phyloP scores from a whole-genome alignment of 2,329 filamentous ascomycete genomes.

The Lachnellula occidentalis region DNA sequence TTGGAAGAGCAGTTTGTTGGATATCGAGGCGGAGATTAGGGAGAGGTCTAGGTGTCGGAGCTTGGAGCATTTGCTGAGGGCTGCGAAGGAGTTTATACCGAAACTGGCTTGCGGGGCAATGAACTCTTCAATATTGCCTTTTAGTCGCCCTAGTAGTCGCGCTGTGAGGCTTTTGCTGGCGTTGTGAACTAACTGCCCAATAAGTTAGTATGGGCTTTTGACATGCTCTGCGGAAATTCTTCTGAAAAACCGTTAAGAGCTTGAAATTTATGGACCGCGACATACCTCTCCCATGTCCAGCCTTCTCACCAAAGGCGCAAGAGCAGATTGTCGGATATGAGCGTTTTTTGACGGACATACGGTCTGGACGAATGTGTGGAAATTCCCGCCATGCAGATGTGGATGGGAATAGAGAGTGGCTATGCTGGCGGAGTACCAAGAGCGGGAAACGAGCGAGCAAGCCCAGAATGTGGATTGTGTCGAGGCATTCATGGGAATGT shows the following conservation, averaged over 20 bases:
- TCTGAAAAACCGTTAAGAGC: too few relatives aligned
- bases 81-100: slow-evolving; percentile 31
- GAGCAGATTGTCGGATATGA: slow-evolving; percentile 27
- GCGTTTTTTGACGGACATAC: slow-evolving; percentile 33
- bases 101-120: slow-evolving; percentile 31
- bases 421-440: slow-evolving; percentile 29
- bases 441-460: slow-evolving; percentile 27
- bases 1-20: slow-evolving; percentile 28
- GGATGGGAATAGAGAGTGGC: slow-evolving; percentile 26
- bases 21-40: slow-evolving; percentile 29
- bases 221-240: too few relatives aligned
- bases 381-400: slow-evolving; percentile 27
- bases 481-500: slow-evolving; percentile 18
- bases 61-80: slow-evolving; percentile 30
- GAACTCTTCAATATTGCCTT: slow-evolving; percentile 30
- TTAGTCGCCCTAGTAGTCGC: slow-evolving; percentile 29
- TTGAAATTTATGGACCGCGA: too few relatives aligned
- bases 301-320: slow-evolving; percentile 25
- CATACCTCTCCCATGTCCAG: slow-evolving; percentile 28
- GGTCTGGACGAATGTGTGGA: slow-evolving; percentile 28
- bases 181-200: slow-evolving; percentile 26
- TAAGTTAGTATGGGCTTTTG: too few relatives aligned
- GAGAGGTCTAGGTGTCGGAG: slow-evolving; percentile 29
- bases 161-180: slow-evolving; percentile 28
- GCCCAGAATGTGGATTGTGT: slow-evolving; percentile 26